These are phyloP conservation scores for Leccinum ochraceum DNA, from an alignment of 768 basidiomycete species.

Conservation along the genomic window DNA sequence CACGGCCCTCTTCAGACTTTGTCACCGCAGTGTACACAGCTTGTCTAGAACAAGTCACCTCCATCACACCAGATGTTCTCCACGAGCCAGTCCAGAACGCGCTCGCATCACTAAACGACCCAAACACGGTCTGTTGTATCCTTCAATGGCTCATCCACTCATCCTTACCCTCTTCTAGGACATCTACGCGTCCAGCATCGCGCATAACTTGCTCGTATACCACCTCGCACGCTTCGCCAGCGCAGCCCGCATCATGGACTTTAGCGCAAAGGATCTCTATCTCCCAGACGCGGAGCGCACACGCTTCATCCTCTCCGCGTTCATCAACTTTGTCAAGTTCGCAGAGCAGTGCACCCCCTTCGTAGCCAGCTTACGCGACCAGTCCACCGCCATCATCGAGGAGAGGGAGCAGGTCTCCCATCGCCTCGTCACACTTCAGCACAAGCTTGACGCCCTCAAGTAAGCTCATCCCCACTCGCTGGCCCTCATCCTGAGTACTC, in stretches of 20 bases:
- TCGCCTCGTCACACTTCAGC: slow-evolving; percentile 49
- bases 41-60: slow-evolving; percentile 72
- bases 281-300: slow-evolving; percentile 77
- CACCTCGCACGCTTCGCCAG: slow-evolving; percentile 76
- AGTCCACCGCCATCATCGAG: slow-evolving; percentile 53
- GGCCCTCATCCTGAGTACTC: background rate
- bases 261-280: slow-evolving; percentile 71
- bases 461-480: slow-evolving; percentile 31
- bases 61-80: slow-evolving; percentile 58
- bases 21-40: slow-evolving; percentile 69
- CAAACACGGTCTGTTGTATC: slow-evolving; percentile 53
- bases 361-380: slow-evolving; percentile 59
- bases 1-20: slow-evolving; percentile 67
- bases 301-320: slow-evolving; percentile 73
- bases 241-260: slow-evolving; percentile 75
- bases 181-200: slow-evolving; percentile 57
- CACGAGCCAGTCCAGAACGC: slow-evolving; percentile 58
- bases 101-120: slow-evolving; percentile 49
- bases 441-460: slow-evolving; percentile 57
- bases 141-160: background rate
- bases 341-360: slow-evolving; percentile 71
- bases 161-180: slow-evolving; percentile 46
- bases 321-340: slow-evolving; percentile 94
- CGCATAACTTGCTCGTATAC: slow-evolving; percentile 64
- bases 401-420: slow-evolving; percentile 61